Evolutionary conservation across 345 rosid genomes (phyloP).

Genomic region (Psidium guajava): DNA sequence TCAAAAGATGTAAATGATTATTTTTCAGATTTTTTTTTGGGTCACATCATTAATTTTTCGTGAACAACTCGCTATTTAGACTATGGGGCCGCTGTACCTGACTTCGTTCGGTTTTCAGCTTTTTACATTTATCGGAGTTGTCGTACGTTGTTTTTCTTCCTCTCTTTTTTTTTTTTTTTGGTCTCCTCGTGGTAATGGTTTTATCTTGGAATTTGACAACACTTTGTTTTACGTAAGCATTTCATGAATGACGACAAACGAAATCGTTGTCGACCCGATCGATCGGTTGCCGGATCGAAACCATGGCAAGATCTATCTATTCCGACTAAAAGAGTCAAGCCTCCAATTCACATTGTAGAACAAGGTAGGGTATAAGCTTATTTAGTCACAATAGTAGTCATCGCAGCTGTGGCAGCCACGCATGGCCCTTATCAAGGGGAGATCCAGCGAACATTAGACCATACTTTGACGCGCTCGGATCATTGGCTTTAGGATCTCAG

Average conservation of each 20-base stretch:
- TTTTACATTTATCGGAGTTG: background rate
- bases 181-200: background rate
- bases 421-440: background rate
- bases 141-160: background rate
- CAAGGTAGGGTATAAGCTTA: background rate
- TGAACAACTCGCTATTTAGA: background rate
- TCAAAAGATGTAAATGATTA: no score
- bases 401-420: background rate
- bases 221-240: background rate
- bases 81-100: background rate
- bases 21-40: no score
- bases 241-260: background rate
- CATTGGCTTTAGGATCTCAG: background rate
- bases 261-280: background rate
- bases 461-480: background rate
- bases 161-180: background rate
- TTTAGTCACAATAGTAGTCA: background rate
- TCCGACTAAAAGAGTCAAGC: no score
- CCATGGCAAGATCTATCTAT: background rate
- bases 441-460: background rate
- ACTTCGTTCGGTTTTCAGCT: background rate
- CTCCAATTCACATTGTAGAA: no score
- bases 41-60: no score
- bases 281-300: background rate
- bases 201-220: background rate